Evolutionary conservation across 176 grass and related monocot genomes (phyloP).

Genomic region (Cymbopogon citratus): DNA sequence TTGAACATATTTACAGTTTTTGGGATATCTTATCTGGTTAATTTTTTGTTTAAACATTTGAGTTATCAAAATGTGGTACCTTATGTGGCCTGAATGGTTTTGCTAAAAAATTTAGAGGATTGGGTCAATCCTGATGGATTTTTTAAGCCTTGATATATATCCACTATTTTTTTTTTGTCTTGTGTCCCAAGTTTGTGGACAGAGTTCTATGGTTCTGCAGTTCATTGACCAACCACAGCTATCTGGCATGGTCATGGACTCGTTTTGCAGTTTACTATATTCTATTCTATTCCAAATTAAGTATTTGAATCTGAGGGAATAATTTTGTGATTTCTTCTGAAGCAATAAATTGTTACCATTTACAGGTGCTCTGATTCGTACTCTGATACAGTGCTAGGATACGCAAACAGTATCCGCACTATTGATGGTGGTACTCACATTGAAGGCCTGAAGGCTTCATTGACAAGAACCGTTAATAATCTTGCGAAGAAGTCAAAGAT

Average conservation of each 20-base stretch:
- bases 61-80: not conserved
- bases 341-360: constrained; percentile 16
- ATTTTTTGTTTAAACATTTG: not conserved
- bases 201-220: not conserved
- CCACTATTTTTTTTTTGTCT: not conserved
- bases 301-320: not conserved
- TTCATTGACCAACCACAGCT: not conserved
- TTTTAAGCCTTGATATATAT: not conserved
- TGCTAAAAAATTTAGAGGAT: not conserved
- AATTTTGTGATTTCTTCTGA: constrained; percentile 11
- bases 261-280: not conserved
- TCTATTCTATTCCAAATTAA: not conserved
- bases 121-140: not conserved
- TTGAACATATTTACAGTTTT: constrained; percentile 1
- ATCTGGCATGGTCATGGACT: not conserved
- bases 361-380: constrained; percentile 97
- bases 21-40: not conserved
- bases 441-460: constrained; percentile 80
- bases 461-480: constrained; percentile 94
- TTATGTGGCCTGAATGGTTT: not conserved
- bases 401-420: constrained; percentile 97
- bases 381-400: constrained; percentile 89
- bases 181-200: not conserved
- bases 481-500: constrained; percentile 77
- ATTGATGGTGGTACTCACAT: constrained; percentile 98